Conservation (phyloP, 305 asterid species). For the Fraxinus paxiana region DNA sequence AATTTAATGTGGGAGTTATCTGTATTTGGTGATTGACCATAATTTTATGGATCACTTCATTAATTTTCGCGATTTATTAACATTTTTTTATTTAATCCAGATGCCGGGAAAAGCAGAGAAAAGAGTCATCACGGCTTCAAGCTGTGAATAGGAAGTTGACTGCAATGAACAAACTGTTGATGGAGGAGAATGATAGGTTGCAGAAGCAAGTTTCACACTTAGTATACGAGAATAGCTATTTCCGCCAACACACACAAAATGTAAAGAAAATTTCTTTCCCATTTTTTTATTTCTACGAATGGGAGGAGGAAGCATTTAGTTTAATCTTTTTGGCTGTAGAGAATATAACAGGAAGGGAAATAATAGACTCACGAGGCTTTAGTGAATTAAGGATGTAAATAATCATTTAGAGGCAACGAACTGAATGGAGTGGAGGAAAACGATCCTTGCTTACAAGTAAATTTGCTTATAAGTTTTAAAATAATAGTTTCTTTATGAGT, state of each 20-base stretch:
- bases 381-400: neutral
- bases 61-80: neutral
- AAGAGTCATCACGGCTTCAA: constrained; percentile 87
- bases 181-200: constrained; percentile 97
- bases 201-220: constrained; percentile 91
- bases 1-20: neutral
- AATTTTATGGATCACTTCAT: neutral
- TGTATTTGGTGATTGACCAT: neutral
- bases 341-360: neutral
- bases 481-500: neutral
- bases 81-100: constrained; percentile 30
- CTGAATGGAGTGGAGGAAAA: neutral
- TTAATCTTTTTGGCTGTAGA: neutral
- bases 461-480: neutral
- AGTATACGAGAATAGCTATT: constrained; percentile 80
- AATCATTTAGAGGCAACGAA: neutral
- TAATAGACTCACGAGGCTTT: neutral
- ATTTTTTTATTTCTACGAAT: neutral
- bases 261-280: constrained; percentile 32
- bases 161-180: constrained; percentile 91
- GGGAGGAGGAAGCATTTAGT: neutral
- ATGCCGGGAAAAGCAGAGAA: constrained; percentile 91
- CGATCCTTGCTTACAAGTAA: neutral
- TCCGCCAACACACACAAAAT: constrained; percentile 77
- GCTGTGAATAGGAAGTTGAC: constrained; percentile 80